A percentile compares a stretch with the other conserved stretches of the same genome.
Evolutionary conservation across 805 yeast genomes (phyloP).

Genomic region (Wickerhamiella azyma): DNA sequence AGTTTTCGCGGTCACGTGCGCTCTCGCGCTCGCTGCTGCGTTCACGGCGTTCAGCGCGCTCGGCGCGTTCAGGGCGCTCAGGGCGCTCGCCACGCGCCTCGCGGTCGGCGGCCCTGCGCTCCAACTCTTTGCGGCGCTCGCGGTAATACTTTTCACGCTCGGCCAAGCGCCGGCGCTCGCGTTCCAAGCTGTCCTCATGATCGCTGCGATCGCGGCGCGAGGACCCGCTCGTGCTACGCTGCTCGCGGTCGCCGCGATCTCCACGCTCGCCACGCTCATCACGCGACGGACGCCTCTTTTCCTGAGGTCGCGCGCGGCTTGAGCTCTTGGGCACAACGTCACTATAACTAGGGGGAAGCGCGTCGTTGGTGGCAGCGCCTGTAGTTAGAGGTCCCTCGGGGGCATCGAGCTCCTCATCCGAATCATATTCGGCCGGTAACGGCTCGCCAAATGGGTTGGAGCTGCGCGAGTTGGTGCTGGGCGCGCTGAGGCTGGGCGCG

Average conservation of each 20-base stretch:
- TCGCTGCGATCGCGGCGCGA: slow-evolving; percentile 12
- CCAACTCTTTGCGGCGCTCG: slow-evolving; percentile 17
- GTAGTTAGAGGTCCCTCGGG: neutral
- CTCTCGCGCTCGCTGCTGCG: too few relatives aligned
- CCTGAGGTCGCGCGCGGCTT: neutral
- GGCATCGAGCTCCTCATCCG: slow-evolving; percentile 3
- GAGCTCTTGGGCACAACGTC: slow-evolving; percentile 3
- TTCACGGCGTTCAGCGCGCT: neutral
- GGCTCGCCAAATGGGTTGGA: slow-evolving; percentile 5
- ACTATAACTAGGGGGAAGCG: neutral
- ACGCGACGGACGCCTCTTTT: neutral
- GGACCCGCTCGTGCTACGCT: slow-evolving; percentile 9
- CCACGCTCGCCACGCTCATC: slow-evolving; percentile 4
- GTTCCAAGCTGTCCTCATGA: slow-evolving; percentile 16
- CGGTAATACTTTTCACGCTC: slow-evolving; percentile 16
- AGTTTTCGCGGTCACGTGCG: neutral
- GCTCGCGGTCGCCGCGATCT: slow-evolving; percentile 17
- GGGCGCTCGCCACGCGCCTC: neutral
- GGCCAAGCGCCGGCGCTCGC: slow-evolving; percentile 15
- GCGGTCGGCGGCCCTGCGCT: slow-evolving; percentile 8
- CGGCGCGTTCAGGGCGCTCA: neutral
- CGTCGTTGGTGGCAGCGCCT: neutral
- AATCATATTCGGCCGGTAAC: slow-evolving; percentile 1
- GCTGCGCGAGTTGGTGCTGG: neutral
- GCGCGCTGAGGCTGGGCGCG: slow-evolving; percentile 2